phyloP scores from a whole-genome alignment of 75 land plant species.

The Sequoiadendron giganteum region DNA sequence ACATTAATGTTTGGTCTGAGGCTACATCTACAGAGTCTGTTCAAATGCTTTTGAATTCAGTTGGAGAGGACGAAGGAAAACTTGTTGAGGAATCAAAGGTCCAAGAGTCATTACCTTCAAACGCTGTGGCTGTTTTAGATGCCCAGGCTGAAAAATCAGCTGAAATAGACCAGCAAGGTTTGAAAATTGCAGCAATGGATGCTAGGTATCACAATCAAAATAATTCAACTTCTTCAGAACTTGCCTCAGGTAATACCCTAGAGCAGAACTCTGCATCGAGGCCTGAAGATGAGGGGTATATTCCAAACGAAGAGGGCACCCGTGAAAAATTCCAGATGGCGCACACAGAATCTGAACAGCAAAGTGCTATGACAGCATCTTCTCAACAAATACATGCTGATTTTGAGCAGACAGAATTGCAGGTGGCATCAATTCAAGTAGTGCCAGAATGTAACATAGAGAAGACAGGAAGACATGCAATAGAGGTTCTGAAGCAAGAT shows the following conservation, averaged over 20 bases:
- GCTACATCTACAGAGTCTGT: slow-evolving; percentile 77
- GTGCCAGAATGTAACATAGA: not conserved
- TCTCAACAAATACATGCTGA: not conserved
- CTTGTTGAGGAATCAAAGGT: slow-evolving; percentile 17
- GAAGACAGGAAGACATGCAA: not conserved
- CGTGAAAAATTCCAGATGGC: not conserved
- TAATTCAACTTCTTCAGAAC: not conserved
- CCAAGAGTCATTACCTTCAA: slow-evolving; percentile 23
- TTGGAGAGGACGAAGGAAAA: slow-evolving; percentile 60
- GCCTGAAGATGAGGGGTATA: not conserved
- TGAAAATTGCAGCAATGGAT: not conserved
- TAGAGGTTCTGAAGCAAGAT: not conserved
- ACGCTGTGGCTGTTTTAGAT: slow-evolving; percentile 10
- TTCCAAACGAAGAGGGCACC: not conserved
- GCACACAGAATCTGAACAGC: not conserved
- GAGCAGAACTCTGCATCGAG: not conserved
- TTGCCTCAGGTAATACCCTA: not conserved
- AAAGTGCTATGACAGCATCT: not conserved
- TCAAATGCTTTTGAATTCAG: slow-evolving; percentile 74
- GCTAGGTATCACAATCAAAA: not conserved
- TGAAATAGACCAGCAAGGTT: slow-evolving; percentile 10
- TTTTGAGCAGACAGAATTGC: not conserved
- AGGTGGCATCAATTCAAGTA: not conserved
- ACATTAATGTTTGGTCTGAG: slow-evolving; percentile 61
- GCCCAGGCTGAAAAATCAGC: not conserved